Conservation (phyloP, 352 stramenopile species). For the Globisporangium irregulare region DNA sequence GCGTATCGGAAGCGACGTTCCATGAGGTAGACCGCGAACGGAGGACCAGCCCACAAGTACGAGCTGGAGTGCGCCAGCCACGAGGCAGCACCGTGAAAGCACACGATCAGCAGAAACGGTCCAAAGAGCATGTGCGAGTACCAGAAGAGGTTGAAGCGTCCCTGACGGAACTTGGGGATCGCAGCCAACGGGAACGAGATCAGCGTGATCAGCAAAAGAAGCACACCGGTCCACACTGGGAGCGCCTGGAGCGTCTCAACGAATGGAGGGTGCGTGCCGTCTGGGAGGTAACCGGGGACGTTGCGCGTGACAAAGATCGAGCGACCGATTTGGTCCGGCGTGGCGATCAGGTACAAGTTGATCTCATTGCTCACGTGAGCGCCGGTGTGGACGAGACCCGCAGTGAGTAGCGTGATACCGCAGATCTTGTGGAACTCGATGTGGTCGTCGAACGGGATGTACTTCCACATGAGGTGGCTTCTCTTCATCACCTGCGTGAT, state of each 20-base stretch:
- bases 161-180: conserved; percentile 71
- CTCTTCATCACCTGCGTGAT: conserved; percentile 75
- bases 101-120: conserved; percentile 58
- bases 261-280: conserved; percentile 53
- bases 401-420: conserved; percentile 52
- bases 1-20: conserved; percentile 69
- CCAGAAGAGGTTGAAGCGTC: conserved; percentile 81
- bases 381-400: conserved; percentile 57
- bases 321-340: conserved; percentile 46
- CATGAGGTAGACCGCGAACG: conserved; percentile 67
- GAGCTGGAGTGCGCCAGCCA: conserved; percentile 57
- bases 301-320: conserved; percentile 62
- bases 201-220: conserved; percentile 62
- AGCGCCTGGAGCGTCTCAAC: conserved; percentile 61
- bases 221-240: conserved; percentile 63
- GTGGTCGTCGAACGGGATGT: conserved; percentile 79
- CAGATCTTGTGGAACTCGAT: conserved; percentile 81
- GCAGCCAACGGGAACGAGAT: conserved; percentile 70
- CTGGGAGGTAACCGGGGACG: conserved; percentile 39
- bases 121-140: conserved; percentile 83
- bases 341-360: conserved; percentile 64
- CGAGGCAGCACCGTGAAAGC: conserved; percentile 59
- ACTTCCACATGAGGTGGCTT: conserved; percentile 57
- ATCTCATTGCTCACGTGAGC: conserved; percentile 74
- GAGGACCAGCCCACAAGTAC: conserved; percentile 65